Conservation (phyloP, 108 stramenopile species). For the Pseudonitzschia pungens region DNA sequence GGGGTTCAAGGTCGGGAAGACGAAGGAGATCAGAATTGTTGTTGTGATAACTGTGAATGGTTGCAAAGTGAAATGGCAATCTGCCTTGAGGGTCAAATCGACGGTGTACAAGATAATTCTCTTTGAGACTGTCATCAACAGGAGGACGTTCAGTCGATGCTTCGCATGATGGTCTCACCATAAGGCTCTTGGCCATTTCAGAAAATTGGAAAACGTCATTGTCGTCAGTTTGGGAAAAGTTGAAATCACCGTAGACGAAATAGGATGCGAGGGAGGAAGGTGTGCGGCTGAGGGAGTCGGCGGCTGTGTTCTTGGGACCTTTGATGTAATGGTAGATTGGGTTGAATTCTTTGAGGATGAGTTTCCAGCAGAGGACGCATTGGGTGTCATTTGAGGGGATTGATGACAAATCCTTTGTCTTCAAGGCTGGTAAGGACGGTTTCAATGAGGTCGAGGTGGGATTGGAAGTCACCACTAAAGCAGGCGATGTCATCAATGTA, state of each 20-base stretch:
- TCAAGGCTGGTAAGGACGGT: conserved; percentile 14
- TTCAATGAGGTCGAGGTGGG: background rate
- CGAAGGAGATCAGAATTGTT: too few species aligned
- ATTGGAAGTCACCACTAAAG: background rate
- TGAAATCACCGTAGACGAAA: background rate
- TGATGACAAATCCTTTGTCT: conserved; percentile 36
- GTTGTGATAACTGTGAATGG: background rate
- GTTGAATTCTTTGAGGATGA: conserved; percentile 38
- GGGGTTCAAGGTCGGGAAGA: background rate
- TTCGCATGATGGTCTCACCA: background rate
- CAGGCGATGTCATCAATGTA: background rate
- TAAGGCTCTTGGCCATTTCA: background rate
- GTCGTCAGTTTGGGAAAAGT: too few species aligned
- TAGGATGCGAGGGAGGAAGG: background rate
- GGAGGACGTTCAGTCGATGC: background rate
- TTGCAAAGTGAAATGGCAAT: background rate
- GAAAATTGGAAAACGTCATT: background rate
- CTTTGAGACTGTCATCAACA: background rate
- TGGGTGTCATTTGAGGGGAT: conserved; percentile 49
- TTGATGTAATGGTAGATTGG: conserved; percentile 7
- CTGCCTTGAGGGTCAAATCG: background rate
- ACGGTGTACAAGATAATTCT: background rate
- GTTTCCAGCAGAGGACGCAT: conserved; percentile 45
- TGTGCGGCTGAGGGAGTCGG: background rate
- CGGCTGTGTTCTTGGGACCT: background rate